Conservation (phyloP, 306 rosid species). For the Leucaena leucocephala region DNA sequence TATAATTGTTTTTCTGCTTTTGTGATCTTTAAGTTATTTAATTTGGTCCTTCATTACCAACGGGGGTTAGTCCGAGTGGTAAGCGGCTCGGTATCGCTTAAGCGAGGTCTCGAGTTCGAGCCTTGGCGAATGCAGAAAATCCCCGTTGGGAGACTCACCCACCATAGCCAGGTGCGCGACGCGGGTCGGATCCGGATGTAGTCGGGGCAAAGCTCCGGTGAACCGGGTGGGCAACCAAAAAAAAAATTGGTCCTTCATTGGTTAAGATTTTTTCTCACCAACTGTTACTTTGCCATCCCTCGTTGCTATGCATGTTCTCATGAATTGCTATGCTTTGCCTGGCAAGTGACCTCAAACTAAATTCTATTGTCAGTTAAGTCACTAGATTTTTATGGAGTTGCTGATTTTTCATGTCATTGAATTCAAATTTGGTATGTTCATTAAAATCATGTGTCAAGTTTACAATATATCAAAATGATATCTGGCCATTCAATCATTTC, state of each 20-base stretch:
- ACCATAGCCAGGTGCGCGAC: too few relatives aligned
- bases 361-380: background rate
- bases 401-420: constrained; percentile 7
- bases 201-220: too few relatives aligned
- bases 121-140: too few relatives aligned
- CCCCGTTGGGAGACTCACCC: too few relatives aligned
- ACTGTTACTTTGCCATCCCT: background rate
- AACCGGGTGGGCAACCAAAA: too few relatives aligned
- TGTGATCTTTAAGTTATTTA: constrained; percentile 4
- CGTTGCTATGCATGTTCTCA: background rate
- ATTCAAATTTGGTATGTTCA: constrained; percentile 16
- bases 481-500: constrained; percentile 31
- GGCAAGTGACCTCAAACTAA: constrained; percentile 24
- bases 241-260: constrained; percentile 29
- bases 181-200: too few relatives aligned
- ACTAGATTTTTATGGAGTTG: constrained; percentile 3
- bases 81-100: too few relatives aligned
- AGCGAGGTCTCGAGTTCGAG: too few relatives aligned
- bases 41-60: constrained; percentile 29
- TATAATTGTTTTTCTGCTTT: background rate
- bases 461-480: constrained; percentile 14
- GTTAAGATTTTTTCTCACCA: constrained; percentile 13
- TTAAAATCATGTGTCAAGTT: constrained; percentile 21
- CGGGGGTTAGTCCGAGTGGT: too few relatives aligned
- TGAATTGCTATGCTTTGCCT: background rate